Conservation (phyloP, 768 basidiomycete genomes). For the Lactarius hatsudake region DNA sequence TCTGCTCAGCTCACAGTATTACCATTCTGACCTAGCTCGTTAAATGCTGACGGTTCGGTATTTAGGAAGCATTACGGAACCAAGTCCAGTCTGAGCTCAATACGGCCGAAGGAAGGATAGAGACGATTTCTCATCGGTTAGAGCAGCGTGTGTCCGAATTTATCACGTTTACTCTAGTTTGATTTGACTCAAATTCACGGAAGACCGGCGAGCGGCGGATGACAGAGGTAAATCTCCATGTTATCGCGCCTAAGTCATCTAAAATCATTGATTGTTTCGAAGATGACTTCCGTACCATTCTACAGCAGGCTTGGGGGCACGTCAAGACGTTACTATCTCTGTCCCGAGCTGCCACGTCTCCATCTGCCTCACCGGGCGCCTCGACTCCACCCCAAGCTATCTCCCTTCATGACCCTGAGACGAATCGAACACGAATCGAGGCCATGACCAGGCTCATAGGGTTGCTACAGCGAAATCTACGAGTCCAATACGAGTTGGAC, state of each 20-base stretch:
- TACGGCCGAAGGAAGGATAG: conserved; percentile 23
- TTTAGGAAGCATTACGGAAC: conserved; percentile 21
- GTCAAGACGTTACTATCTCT: conserved; percentile 56
- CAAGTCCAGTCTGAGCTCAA: conserved; percentile 27
- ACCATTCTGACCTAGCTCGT: not conserved
- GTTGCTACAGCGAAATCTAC: conserved; percentile 64
- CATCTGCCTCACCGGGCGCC: conserved; percentile 34
- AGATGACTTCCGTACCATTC: conserved; percentile 74
- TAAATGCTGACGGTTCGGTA: not conserved
- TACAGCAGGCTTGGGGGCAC: conserved; percentile 59
- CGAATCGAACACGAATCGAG: conserved; percentile 56
- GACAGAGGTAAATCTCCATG: conserved; percentile 21
- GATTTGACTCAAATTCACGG: not conserved
- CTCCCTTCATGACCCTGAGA: conserved; percentile 35
- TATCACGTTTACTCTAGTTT: not conserved
- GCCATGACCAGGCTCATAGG: conserved; percentile 62
- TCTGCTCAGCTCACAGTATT: conserved; percentile 21
- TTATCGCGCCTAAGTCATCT: not conserved
- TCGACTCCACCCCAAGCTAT: conserved; percentile 42
- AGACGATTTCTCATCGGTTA: conserved; percentile 23
- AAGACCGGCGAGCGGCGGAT: conserved; percentile 26
- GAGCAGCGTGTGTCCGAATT: conserved; percentile 20
- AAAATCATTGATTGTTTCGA: not conserved
- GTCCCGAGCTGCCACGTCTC: conserved; percentile 37
- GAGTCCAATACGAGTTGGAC: conserved; percentile 74